Base-by-base conservation (phyloP, 179 eudicot genomes). In the Actinidia chinensis region DNA sequence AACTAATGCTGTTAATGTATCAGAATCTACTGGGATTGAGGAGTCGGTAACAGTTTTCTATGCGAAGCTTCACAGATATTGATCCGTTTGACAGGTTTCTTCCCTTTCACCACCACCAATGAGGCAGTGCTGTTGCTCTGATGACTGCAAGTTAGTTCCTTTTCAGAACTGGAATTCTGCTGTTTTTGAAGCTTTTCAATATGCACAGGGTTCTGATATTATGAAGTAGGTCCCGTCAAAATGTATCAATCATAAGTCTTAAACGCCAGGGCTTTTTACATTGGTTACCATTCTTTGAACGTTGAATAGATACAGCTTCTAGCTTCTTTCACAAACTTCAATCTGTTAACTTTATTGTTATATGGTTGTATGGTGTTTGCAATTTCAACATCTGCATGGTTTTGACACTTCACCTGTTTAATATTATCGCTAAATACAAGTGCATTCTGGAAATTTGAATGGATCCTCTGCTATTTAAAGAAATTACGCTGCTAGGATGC, bases 51-150 rank as follows among this genome's bases (percentile, higher is more conserved):
- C 76, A 77, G 77, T n/a, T 80, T 72, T 48, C 88, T 71, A 83
- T 59, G 33, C 90, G 86, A 78, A 87, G 68, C 51, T 42, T 48
- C 50, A 82, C 80, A 78, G 90, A 88, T 82, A 65, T 84, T 76
- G 92, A 88, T 78, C 90, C 89, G 11, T 67, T 95, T 80, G 88
- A 84, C 71, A 85, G 73, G 54, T 95, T 95, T 88, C 95, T 95
- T 54, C 97, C 93, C 18, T n/a, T n/a, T n/a, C n/a, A n/a, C 88
- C 98, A 36, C 93, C 91, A 46, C 90, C 95, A 36, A 83, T 72
- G 51, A 78, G 67, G 42, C 90, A 83, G 81, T n/a, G n/a, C n/a
- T n/a, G n/a, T n/a, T 95, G 97, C 85, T 84, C 95, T 43, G 87
- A 83, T 68, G 95, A 79, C 79, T 91, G 81, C 99, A 95, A 82